Conservation (phyloP, 495 filamentous ascomycete genomes). For the Paragyromitra xinjiangensis region DNA sequence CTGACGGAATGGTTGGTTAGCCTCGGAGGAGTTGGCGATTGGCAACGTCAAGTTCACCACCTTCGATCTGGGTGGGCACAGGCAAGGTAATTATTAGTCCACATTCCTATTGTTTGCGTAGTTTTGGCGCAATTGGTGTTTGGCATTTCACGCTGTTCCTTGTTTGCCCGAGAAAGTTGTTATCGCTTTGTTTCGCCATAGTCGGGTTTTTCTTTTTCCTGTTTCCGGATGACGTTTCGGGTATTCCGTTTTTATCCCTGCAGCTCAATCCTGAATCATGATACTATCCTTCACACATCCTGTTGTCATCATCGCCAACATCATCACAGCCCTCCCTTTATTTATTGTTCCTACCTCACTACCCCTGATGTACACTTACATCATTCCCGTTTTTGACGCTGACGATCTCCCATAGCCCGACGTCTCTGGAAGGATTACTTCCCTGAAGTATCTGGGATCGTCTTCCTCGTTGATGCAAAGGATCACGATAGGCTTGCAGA, state of each 20-base stretch:
- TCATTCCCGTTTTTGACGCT: conserved; percentile 35
- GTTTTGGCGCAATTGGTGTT: conserved; percentile 18
- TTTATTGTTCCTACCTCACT: background rate
- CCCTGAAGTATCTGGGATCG: conserved; percentile 96
- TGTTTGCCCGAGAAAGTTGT: conserved; percentile 25
- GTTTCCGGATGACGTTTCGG: conserved; percentile 34
- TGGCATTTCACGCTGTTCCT: conserved; percentile 9
- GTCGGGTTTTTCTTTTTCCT: conserved; percentile 32
- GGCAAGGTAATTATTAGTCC: conserved; percentile 74
- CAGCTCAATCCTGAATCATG: conserved; percentile 13
- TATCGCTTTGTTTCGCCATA: conserved; percentile 8
- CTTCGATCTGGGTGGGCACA: conserved; percentile 96
- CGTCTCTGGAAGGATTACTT: conserved; percentile 99
- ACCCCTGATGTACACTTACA: conserved; percentile 35
- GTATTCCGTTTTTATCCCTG: conserved; percentile 30
- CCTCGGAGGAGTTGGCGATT: conserved; percentile 95
- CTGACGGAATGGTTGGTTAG: conserved; percentile 61
- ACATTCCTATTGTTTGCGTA: conserved; percentile 11
- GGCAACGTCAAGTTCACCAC: conserved; percentile 97
- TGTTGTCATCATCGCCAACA: conserved; percentile 30
- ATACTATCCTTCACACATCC: conserved; percentile 9
- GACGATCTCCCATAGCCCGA: conserved; percentile 69
- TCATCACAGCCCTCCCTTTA: conserved; percentile 7
- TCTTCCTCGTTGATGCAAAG: conserved; percentile 97
- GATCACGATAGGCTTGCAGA: conserved; percentile 93